Evolutionary conservation across 1,284 basidiomycete species (phyloP), one percentile per base, ranked within the genome.

Genomic region (Filobasidium uniguttulatum): DNA sequence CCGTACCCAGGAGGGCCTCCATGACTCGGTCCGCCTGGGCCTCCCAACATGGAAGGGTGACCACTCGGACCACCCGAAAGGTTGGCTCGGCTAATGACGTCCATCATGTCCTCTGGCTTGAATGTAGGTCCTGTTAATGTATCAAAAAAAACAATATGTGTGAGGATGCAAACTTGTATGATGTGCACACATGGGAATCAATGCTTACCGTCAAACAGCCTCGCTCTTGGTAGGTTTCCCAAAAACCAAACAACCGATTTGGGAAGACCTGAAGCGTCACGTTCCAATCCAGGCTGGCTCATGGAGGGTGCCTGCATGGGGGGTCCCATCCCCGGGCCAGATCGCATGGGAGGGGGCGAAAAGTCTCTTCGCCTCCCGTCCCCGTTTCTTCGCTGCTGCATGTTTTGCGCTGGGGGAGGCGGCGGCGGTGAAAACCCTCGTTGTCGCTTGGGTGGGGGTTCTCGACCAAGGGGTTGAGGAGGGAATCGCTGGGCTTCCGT

Each of bases 171-270:
- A 6, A 20, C 12, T 38, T 22, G 5, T 12, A 3, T 19, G 36
- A 12, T 12, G 19, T 10, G 4, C n/a, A 37, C 8, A 19, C 3
- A 38, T 20, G 56, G 37, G 55, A 58, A 55, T 22, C 47, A 33
- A 29, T 9, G 75, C 80, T 57, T 53, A 89, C 87, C 90, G 68
- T 91, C 85, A 63, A 91, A 94, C 12, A 77, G 68, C 22, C 68
- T 57, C 9, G 83, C 71, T 26, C 74, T 69, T 10, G 89, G 90
- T 37, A 94, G 68, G 52, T 80, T 77, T 25, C 81, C 79, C 37
- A 93, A 72, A 64, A 94, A 93, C 79, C 81, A 85, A 9, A 77
- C 75, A 25, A 91, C 69, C 8, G 83, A 75, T 37, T 74, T 73
- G n/a, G 85, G 85, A 9, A 91, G 59, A 9, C 68, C 71, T 2